Evolutionary conservation across 768 basidiomycete genomes (phyloP), one percentile per base, ranked within the genome.

Genomic region (Naematelia aurantialba): DNA sequence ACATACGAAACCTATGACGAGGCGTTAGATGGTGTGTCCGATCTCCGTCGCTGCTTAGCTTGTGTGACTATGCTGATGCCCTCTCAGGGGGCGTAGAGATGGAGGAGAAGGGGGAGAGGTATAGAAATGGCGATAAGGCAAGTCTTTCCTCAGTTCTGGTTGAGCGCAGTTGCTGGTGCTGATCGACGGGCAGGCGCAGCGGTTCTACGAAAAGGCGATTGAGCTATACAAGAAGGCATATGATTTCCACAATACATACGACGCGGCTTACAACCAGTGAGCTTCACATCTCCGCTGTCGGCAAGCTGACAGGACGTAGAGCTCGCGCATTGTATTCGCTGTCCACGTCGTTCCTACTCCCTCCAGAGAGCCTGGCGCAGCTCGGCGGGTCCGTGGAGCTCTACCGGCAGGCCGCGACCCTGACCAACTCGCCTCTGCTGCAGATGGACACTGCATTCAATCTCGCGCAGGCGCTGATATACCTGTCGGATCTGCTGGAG

Each of bases 21-120:
- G 22, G 71, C 73, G 21, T 52, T 77, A 48, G 76, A 77, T 54
- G 74, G 73, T 71, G 45, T 45, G 72, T 59, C 27, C 1, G 2
- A 17, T 1, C n/a, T 34, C 27, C 22, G 29, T 44, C 45, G 11
- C 25, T 2, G 30, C 25, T 34, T 13, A 21, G 47, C 13, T 8
- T 59, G 2, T 5, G 13, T 17, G 39, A 5, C n/a, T 11, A 25
- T n/a, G 47, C 19, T 53, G 14, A 45, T 31, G 55, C 21, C n/a
- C 44, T 12, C 3, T 5, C 31, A 74, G 76, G 69, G 8, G 76
- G 70, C 11, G 73, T 77, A 24, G 68, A 76, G 42, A 65, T 66
- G 61, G 76, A 77, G 58, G 76, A 77, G 59, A 76, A 77, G 61
- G 76, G 76, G 3, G 76, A 77, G 54, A 60, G 74, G 31, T 77